These are phyloP conservation scores for Parascedosporium putredinis DNA, from an alignment of 2,329 filamentous ascomycete genomes.

Conservation along the genomic window DNA sequence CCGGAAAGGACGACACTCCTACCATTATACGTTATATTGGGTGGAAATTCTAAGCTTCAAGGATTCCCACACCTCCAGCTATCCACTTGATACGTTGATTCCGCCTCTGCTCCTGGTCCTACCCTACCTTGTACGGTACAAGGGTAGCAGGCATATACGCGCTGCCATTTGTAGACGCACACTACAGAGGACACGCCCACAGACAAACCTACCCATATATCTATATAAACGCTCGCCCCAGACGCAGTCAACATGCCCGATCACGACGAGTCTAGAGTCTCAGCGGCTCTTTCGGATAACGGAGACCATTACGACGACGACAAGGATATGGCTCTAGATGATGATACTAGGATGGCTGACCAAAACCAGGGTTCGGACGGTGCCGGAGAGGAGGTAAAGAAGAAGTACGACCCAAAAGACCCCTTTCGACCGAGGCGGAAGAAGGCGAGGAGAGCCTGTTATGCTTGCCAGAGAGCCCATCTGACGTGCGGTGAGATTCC, in stretches of 20 bases:
- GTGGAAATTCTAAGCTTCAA: too few relatives aligned
- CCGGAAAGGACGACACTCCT: neutral
- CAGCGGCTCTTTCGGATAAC: conserved; percentile 49
- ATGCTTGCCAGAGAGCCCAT: conserved; percentile 93
- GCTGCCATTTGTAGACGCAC: neutral
- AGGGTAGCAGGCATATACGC: too few relatives aligned
- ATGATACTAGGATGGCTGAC: conserved; percentile 44
- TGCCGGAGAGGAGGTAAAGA: conserved; percentile 44
- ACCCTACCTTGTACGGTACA: too few relatives aligned
- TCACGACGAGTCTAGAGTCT: conserved; percentile 17
- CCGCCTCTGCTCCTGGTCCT: too few relatives aligned
- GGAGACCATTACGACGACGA: conserved; percentile 42
- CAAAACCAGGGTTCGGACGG: conserved; percentile 25
- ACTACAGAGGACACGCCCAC: too few relatives aligned
- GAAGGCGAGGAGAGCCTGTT: conserved; percentile 92
- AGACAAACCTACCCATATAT: neutral
- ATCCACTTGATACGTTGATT: too few relatives aligned
- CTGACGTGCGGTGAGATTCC: conserved; percentile 91
- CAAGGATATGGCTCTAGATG: conserved; percentile 29
- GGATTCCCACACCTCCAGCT: too few relatives aligned
- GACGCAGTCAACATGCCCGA: conserved; percentile 6
- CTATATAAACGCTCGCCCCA: neutral
- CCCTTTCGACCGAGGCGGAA: conserved; percentile 81
- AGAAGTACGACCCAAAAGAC: conserved; percentile 76
- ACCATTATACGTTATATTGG: neutral